Conservation (phyloP, 345 rosid species). For the Linum lewisii region DNA sequence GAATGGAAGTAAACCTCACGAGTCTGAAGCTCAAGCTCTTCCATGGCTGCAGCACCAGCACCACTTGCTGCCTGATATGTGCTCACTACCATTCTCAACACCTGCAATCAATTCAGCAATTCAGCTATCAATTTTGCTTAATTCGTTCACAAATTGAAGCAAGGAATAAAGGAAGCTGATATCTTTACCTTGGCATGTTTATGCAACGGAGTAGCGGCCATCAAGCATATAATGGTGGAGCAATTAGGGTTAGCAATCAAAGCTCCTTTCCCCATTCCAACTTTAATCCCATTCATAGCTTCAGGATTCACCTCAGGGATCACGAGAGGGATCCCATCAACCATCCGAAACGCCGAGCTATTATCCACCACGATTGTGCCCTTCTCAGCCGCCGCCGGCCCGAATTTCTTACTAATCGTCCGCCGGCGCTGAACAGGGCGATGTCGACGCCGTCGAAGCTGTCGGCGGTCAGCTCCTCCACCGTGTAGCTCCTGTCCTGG, state of each 20-base stretch:
- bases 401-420: slow-evolving; percentile 77
- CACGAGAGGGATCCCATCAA: slow-evolving; percentile 69
- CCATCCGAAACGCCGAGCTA: slow-evolving; percentile 93
- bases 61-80: slow-evolving; percentile 99
- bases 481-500: too few species aligned
- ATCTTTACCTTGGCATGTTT: slow-evolving; percentile 58
- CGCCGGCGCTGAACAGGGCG: slow-evolving; percentile 92
- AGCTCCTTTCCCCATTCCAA: slow-evolving; percentile 69
- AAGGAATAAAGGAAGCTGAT: too few species aligned
- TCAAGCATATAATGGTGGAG: slow-evolving; percentile 91
- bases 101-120: slow-evolving; percentile 30
- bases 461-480: too few species aligned
- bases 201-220: slow-evolving; percentile 98
- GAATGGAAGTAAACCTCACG: slow-evolving; percentile 57
- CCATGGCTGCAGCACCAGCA: slow-evolving; percentile 99
- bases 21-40: slow-evolving; percentile 93
- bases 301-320: slow-evolving; percentile 97
- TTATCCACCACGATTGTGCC: slow-evolving; percentile 89
- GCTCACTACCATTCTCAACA: slow-evolving; percentile 88
- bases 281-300: slow-evolving; percentile 64
- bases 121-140: neutral
- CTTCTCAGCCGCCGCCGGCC: slow-evolving; percentile 65
- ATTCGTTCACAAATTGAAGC: too few species aligned
- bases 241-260: slow-evolving; percentile 94
- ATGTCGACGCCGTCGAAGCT: slow-evolving; percentile 76